A percentile compares a stretch with the other conserved stretches of the same genome.
Conservation (phyloP, 176 grass and related monocot species). For the Pontederia paniculata region DNA sequence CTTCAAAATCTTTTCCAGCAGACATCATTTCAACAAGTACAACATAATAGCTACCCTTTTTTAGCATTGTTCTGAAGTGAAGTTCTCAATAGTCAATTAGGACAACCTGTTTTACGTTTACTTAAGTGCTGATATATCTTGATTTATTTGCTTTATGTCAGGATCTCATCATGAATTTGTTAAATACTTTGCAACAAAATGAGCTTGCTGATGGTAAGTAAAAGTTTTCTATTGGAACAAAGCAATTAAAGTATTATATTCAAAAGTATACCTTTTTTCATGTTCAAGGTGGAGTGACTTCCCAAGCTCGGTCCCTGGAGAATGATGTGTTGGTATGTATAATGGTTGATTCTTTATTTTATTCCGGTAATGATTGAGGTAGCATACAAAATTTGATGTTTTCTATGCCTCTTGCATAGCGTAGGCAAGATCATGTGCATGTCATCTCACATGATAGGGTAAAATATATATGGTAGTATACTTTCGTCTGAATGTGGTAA, state of each 20-base stretch:
- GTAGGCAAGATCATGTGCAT: too few species aligned
- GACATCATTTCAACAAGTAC: constrained; percentile 89
- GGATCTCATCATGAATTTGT: constrained; percentile 76
- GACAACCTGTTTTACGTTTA: too few species aligned
- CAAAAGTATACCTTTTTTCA: not conserved
- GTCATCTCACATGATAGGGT: too few species aligned
- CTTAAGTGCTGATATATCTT: not conserved
- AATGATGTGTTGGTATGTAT: constrained; percentile 6
- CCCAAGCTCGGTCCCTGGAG: not conserved
- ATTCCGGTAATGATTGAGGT: too few species aligned
- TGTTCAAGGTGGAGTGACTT: not conserved
- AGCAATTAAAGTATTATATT: not conserved
- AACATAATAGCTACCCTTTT: not conserved
- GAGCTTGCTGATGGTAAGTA: constrained; percentile 58
- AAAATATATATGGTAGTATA: too few species aligned
- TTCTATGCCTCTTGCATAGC: too few species aligned
- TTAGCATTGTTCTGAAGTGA: not conserved
- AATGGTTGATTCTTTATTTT: not conserved
- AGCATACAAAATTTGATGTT: not conserved
- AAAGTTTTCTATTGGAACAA: not conserved
- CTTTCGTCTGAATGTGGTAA: too few species aligned
- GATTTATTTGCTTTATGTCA: constrained; percentile 18
- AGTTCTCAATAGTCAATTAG: too few species aligned
- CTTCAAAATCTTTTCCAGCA: constrained; percentile 96
- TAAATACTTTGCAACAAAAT: constrained; percentile 78